phyloP scores from a whole-genome alignment of 2,329 filamentous ascomycete species.

The Penicillium sp. region DNA sequence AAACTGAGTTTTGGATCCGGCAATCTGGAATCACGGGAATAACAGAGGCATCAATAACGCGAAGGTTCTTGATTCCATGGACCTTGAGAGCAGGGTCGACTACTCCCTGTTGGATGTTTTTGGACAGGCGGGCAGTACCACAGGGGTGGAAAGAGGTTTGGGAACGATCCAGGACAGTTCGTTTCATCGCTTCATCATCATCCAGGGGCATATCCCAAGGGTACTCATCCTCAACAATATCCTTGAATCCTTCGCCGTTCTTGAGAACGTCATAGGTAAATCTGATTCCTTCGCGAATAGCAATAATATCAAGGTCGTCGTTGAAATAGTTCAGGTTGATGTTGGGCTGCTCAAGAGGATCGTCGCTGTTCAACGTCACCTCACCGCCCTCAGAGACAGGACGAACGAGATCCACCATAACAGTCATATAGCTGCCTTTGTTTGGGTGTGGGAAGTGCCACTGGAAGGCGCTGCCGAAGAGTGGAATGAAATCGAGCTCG shows the following conservation, averaged over 20 bases:
- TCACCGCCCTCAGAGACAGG: conserved; percentile 46
- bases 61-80: conserved; percentile 55
- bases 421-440: conserved; percentile 56
- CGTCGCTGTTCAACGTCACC: conserved; percentile 44
- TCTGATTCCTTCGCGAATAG: conserved; percentile 60
- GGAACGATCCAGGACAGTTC: conserved; percentile 57
- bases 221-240: conserved; percentile 48
- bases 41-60: conserved; percentile 59
- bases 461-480: conserved; percentile 57
- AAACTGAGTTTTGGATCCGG: conserved; percentile 62
- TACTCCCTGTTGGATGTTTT: conserved; percentile 54
- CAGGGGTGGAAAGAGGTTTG: conserved; percentile 59
- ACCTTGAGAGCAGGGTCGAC: conserved; percentile 56
- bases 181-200: conserved; percentile 59
- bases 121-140: conserved; percentile 57
- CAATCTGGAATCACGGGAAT: conserved; percentile 59
- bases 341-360: conserved; percentile 41
- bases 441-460: conserved; percentile 50
- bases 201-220: conserved; percentile 62
- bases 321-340: conserved; percentile 51
- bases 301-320: conserved; percentile 57
- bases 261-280: conserved; percentile 59
- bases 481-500: conserved; percentile 62
- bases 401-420: conserved; percentile 56
- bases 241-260: conserved; percentile 58